Evolutionary conservation across 1,284 basidiomycete species (phyloP).

Genomic region (Golubevia pallescens): DNA sequence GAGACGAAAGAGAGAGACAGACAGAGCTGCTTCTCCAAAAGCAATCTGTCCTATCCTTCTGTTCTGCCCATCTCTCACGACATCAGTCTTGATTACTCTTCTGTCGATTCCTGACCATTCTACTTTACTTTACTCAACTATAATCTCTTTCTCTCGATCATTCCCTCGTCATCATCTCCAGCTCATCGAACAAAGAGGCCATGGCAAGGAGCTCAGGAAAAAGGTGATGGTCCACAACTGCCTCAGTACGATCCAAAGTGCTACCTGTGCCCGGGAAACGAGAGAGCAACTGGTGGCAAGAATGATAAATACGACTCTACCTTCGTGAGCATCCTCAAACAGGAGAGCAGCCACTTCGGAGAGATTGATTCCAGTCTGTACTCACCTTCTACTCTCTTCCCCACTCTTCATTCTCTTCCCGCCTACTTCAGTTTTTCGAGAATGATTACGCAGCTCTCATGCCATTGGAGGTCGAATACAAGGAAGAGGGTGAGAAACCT

Average conservation of each 20-base stretch:
- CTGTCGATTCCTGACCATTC: background rate
- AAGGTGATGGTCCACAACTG: constrained; percentile 57
- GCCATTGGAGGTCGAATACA: constrained; percentile 64
- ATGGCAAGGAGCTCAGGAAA: constrained; percentile 61
- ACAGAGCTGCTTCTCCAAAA: background rate
- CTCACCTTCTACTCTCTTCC: no score
- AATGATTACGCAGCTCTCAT: constrained; percentile 88
- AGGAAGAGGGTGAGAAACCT: constrained; percentile 10
- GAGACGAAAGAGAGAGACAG: no score
- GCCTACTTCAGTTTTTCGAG: constrained; percentile 71
- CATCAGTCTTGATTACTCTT: background rate
- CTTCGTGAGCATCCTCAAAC: no score
- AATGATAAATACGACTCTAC: constrained; percentile 77
- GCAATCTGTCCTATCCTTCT: background rate
- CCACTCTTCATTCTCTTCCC: constrained; percentile 3
- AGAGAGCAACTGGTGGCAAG: constrained; percentile 75
- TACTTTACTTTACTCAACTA: background rate
- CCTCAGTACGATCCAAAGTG: constrained; percentile 80
- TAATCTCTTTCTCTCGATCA: no score
- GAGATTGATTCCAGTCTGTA: no score
- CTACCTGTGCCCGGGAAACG: constrained; percentile 89
- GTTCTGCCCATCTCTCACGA: background rate
- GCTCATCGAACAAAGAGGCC: constrained; percentile 59
- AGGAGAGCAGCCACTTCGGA: no score
- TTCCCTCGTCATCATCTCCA: no score